Percentiles rank a stretch among this genome's conserved stretches.
These are phyloP conservation scores for Taxawa tesnikishii DNA, from an alignment of 2,329 filamentous ascomycete species.

Conservation along the genomic window DNA sequence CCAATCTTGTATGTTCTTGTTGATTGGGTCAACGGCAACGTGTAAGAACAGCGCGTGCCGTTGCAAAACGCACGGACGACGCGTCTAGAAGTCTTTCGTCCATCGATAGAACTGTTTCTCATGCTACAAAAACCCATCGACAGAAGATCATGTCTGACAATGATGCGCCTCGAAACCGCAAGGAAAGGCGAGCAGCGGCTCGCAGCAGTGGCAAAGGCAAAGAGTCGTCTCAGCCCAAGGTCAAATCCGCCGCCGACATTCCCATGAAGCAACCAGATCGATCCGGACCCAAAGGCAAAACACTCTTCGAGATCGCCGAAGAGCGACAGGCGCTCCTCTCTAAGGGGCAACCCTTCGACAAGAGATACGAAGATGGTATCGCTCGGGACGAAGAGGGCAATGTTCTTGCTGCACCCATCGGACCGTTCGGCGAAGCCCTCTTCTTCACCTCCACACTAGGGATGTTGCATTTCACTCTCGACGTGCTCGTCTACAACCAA, in stretches of 20 bases:
- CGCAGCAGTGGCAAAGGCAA: slow-evolving; percentile 20
- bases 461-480: slow-evolving; percentile 65
- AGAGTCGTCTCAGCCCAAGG: slow-evolving; percentile 17
- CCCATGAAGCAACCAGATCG: slow-evolving; percentile 59
- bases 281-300: slow-evolving; percentile 49
- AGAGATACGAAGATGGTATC: slow-evolving; percentile 20
- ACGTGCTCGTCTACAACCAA: slow-evolving; percentile 68
- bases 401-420: slow-evolving; percentile 29
- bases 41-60: too few relatives aligned
- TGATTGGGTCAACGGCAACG: too few relatives aligned
- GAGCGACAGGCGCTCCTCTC: slow-evolving; percentile 38
- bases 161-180: slow-evolving; percentile 27
- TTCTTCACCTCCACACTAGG: slow-evolving; percentile 46
- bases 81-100: too few relatives aligned
- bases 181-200: slow-evolving; percentile 29
- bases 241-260: slow-evolving; percentile 40
- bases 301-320: slow-evolving; percentile 61
- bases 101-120: too few relatives aligned
- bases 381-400: slow-evolving; percentile 20
- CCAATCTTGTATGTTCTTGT: too few relatives aligned
- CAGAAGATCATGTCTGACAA: slow-evolving; percentile 3
- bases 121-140: not conserved
- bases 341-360: slow-evolving; percentile 39
- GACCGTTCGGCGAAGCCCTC: slow-evolving; percentile 33
- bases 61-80: too few relatives aligned